A percentile compares a stretch with the other conserved stretches of the same genome.
These are phyloP conservation scores for Periconia sp. DNA, from an alignment of 2,329 filamentous ascomycete genomes.

Conservation along the genomic window DNA sequence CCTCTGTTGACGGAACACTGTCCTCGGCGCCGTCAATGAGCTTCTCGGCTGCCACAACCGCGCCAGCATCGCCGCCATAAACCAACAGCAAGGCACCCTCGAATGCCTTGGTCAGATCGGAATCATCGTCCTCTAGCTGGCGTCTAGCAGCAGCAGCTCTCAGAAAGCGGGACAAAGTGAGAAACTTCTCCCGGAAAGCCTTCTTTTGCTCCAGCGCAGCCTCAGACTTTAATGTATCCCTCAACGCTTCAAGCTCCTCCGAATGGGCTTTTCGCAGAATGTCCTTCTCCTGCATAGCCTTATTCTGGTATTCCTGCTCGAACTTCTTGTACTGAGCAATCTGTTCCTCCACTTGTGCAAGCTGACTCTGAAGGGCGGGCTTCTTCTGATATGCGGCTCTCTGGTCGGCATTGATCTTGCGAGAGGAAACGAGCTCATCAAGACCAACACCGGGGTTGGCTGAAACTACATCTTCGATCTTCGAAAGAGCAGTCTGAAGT, in stretches of 20 bases:
- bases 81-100: conserved; percentile 80
- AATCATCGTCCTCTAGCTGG: conserved; percentile 71
- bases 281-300: conserved; percentile 63
- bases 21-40: conserved; percentile 76
- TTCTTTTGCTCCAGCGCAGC: conserved; percentile 55
- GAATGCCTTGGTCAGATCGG: conserved; percentile 79
- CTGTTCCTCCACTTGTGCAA: conserved; percentile 75
- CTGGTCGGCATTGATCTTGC: conserved; percentile 82
- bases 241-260: conserved; percentile 61
- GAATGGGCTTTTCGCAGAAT: conserved; percentile 62
- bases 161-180: conserved; percentile 79
- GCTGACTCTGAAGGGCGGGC: conserved; percentile 71
- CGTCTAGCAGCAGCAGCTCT: conserved; percentile 77
- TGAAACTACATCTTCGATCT: conserved; percentile 72
- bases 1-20: conserved; percentile 67
- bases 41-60: conserved; percentile 77
- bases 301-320: conserved; percentile 72
- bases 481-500: conserved; percentile 69
- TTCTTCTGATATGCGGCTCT: conserved; percentile 80
- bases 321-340: conserved; percentile 76
- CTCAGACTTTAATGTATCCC: conserved; percentile 62
- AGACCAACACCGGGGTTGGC: conserved; percentile 74
- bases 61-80: conserved; percentile 77
- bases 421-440: conserved; percentile 72
- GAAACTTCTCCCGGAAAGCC: conserved; percentile 65